These are phyloP conservation scores for Rostrohypoxylon terebratum DNA, from an alignment of 495 filamentous ascomycete species.

Conservation along the genomic window DNA sequence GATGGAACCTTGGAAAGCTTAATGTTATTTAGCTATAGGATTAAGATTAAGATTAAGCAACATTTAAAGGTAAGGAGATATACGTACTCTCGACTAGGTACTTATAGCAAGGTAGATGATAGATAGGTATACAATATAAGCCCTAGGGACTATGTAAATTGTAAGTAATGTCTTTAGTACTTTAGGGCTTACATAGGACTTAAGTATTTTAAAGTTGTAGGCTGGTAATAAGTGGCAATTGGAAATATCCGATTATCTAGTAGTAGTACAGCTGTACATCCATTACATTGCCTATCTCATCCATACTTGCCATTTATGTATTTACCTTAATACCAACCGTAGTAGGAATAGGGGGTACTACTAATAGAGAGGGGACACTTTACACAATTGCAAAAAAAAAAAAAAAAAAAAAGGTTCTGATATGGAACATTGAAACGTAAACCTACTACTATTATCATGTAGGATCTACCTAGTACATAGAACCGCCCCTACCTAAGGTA, in stretches of 20 bases:
- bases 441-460: not conserved
- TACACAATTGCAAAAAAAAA: not conserved
- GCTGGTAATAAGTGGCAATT: not conserved
- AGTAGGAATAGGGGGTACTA: not conserved
- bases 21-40: not conserved
- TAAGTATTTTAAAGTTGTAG: constrained; percentile 10
- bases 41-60: not conserved
- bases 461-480: no score
- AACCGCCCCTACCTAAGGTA: no score
- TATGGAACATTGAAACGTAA: constrained; percentile 11
- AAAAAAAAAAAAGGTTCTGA: constrained; percentile 9
- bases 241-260: no score
- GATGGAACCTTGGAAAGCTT: not conserved
- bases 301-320: not conserved
- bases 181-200: no score
- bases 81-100: constrained; percentile 15
- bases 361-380: not conserved
- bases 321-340: constrained; percentile 8
- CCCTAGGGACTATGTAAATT: no score
- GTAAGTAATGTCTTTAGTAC: no score
- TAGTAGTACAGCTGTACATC: no score
- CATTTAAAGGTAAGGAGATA: constrained; percentile 11
- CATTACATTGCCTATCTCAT: not conserved
- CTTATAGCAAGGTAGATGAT: constrained; percentile 35
- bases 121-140: constrained; percentile 36